phyloP scores from a whole-genome alignment of 331 rosid genomes.

The Spiraea crenata region DNA sequence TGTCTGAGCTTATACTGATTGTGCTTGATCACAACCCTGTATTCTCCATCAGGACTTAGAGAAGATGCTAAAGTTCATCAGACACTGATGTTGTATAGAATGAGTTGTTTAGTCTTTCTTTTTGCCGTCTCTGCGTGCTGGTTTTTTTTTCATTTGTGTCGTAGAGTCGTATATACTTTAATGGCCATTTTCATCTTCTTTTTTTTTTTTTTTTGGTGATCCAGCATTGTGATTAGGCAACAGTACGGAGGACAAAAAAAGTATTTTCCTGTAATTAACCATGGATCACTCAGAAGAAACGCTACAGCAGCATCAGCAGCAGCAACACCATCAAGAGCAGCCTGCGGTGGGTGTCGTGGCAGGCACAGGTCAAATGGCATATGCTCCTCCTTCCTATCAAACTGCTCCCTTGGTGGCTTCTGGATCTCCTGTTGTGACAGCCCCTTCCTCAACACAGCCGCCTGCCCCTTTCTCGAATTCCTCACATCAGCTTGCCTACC shows the following conservation, averaged over 20 bases:
- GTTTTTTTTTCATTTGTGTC: not conserved
- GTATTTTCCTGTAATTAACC: slow-evolving; percentile 18
- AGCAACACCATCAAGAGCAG: slow-evolving; percentile 39
- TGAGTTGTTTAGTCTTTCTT: not conserved
- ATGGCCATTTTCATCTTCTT: slow-evolving; percentile 12
- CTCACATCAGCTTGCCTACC: slow-evolving; percentile 60
- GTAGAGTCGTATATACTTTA: not conserved
- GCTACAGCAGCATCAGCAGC: slow-evolving; percentile 40
- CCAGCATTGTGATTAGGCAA: slow-evolving; percentile 32
- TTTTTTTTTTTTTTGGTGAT: not conserved
- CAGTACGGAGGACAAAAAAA: slow-evolving; percentile 28
- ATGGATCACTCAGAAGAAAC: slow-evolving; percentile 72
- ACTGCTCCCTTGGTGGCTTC: slow-evolving; percentile 64
- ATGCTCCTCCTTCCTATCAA: slow-evolving; percentile 50
- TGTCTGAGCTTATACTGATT: not conserved
- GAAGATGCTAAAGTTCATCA: not conserved
- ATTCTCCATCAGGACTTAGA: not conserved
- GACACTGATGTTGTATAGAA: not conserved
- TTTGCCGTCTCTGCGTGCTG: not conserved
- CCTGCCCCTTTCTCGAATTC: slow-evolving; percentile 49
- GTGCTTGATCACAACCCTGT: not conserved
- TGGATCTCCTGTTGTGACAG: slow-evolving; percentile 47
- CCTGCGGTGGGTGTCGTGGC: slow-evolving; percentile 44
- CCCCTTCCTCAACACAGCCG: slow-evolving; percentile 54
- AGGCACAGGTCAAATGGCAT: slow-evolving; percentile 50